Base-by-base conservation (phyloP, 192 early-diverging fungal genomes). In the Gonapodya prolifera region DNA sequence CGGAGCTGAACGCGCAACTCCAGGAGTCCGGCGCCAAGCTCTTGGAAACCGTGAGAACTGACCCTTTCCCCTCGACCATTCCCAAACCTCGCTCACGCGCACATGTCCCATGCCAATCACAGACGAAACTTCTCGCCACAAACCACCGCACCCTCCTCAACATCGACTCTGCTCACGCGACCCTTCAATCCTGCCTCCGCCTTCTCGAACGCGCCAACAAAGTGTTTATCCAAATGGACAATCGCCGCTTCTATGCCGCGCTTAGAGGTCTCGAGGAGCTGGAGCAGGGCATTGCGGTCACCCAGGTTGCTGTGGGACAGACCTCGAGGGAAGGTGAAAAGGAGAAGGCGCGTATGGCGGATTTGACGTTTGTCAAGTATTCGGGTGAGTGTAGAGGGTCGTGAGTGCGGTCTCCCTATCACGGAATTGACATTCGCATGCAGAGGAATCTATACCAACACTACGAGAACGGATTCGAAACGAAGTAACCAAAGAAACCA, bases 181-280 rank as follows among this genome's bases (percentile, higher is more conserved):
- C 91, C 0, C 78, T 99, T 29, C 86, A 91, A 71, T 88, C 89
- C 34, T 95, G 98, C 81, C 84, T 95, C 70, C 85, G 91, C 77
- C 92, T 99, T 29, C 83, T 98, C 31, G 95, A 97, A 80, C 88
- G 95, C 75, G 92, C 91, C 13, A 92, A 95, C 80, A 88, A 89
- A 70, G 92, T 96, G 70, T 91, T 92, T 78, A 83, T 86, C 36
- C 89, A 93, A 78, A 88, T 98, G 29, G 89, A 73, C 28, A 73
- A 73, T 13, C 71, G 71, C 28, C 28, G 32, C 28, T 32, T 73
- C 71, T 32, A 30, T 29, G 32, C 18, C 28, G 28, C 18, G 16
- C 71, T 18, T 13, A 73, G 29, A 32, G 71, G 18, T 2, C 71
- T 73, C 28, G 71, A 73, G 71, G 32, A 73, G 28, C 32, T 73